Conservation (phyloP, 2,329 filamentous ascomycete genomes). For the Sporothrix pallida region DNA sequence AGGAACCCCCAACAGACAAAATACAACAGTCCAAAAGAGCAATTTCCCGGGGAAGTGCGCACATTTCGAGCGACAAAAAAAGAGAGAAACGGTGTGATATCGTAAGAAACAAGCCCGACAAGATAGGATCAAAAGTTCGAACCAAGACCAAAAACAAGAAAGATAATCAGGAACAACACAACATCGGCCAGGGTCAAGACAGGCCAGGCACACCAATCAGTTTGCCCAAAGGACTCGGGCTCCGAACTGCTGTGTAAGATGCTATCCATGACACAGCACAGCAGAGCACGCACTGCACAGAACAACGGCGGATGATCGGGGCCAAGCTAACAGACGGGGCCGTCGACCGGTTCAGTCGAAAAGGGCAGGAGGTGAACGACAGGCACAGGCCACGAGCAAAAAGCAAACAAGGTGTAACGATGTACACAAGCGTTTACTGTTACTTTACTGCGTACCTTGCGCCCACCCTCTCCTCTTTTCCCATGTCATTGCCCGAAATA, state of each 20-base stretch:
- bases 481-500: slow-evolving; percentile 26
- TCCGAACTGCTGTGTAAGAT: neutral
- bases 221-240: neutral
- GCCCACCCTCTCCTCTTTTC: neutral
- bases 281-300: neutral
- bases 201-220: neutral
- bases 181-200: no score
- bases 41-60: neutral
- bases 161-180: no score
- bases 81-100: neutral
- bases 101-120: neutral
- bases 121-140: neutral
- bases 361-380: slow-evolving; percentile 22
- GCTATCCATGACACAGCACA: neutral
- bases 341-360: slow-evolving; percentile 22
- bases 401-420: slow-evolving; percentile 12
- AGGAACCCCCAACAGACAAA: neutral
- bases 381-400: neutral
- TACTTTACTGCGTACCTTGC: no score
- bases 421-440: neutral
- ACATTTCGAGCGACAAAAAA: slow-evolving; percentile 2
- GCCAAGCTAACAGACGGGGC: neutral
- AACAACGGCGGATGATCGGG: slow-evolving; percentile 10
- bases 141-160: neutral
- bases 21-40: neutral